Conservation (phyloP, 371 early-diverging fungal genomes). For the Syncephalastrum racemosum region DNA sequence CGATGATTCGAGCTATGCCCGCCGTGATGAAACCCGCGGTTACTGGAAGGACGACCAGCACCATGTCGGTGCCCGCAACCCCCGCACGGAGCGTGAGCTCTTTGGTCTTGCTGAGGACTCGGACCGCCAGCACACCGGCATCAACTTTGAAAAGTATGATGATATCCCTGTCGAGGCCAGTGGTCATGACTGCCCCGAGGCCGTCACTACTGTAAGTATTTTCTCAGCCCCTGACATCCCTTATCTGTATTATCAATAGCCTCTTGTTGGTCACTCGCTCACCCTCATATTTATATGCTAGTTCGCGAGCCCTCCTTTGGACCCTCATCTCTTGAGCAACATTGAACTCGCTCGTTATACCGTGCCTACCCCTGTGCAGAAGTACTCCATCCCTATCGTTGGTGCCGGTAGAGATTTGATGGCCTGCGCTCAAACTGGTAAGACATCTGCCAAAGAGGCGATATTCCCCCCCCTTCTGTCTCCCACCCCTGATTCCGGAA, state of each 20-base stretch:
- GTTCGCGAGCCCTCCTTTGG: conserved; percentile 78
- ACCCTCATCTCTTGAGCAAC: conserved; percentile 87
- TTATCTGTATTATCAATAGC: conserved; percentile 56
- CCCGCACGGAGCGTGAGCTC: conserved; percentile 75
- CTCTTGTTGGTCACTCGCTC: conserved; percentile 86
- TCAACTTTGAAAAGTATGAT: conserved; percentile 96
- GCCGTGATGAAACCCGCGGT: conserved; percentile 58
- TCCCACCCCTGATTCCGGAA: no score
- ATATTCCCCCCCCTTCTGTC: neutral
- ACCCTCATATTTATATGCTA: conserved; percentile 77
- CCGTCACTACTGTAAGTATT: conserved; percentile 70
- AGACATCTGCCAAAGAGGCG: conserved; percentile 28
- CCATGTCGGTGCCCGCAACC: conserved; percentile 68
- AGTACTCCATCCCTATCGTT: conserved; percentile 90
- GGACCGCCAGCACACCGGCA: conserved; percentile 78
- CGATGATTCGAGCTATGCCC: conserved; percentile 41
- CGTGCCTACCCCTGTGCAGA: conserved; percentile 96
- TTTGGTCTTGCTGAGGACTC: conserved; percentile 70
- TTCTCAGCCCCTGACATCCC: conserved; percentile 86
- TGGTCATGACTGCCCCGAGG: conserved; percentile 79
- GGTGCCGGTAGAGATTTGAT: conserved; percentile 75
- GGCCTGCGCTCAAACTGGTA: conserved; percentile 91
- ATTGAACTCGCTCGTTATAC: conserved; percentile 89
- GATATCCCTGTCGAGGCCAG: conserved; percentile 96
- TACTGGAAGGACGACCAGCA: conserved; percentile 78